Percentiles rank a stretch among this genome's conserved stretches.
Conservation (phyloP, 164 flowering plant species). For the Macadamia tetraphylla region DNA sequence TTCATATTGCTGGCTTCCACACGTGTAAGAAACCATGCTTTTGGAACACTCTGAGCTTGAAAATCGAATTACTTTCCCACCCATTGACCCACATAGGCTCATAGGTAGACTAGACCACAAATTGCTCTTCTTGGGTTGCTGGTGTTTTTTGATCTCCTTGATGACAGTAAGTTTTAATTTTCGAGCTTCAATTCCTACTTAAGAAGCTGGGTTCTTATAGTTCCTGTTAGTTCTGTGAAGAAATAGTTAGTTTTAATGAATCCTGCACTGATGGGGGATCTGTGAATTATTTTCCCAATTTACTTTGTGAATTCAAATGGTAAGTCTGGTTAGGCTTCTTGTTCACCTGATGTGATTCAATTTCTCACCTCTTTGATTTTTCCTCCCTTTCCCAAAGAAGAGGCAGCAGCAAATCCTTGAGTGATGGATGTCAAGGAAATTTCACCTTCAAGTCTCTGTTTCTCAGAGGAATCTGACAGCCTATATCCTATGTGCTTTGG, state of each 20-base stretch:
- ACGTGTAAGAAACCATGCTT: slow-evolving; percentile 31
- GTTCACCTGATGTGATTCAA: neutral
- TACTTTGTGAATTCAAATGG: neutral
- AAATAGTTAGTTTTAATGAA: too few species aligned
- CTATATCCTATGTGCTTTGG: slow-evolving; percentile 72
- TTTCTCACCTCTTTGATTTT: neutral
- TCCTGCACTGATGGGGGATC: too few species aligned
- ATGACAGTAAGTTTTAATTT: neutral
- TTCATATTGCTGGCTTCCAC: slow-evolving; percentile 30
- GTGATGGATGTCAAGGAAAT: slow-evolving; percentile 47
- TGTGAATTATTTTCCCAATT: neutral
- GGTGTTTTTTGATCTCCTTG: slow-evolving; percentile 6
- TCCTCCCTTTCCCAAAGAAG: slow-evolving; percentile 7
- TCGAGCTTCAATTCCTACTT: slow-evolving; percentile 6
- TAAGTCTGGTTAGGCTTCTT: neutral
- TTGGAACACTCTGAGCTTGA: slow-evolving; percentile 26
- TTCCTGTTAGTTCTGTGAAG: neutral
- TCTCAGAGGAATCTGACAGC: slow-evolving; percentile 37
- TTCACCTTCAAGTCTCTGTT: slow-evolving; percentile 17
- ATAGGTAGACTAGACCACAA: slow-evolving; percentile 6
- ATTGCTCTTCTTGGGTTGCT: slow-evolving; percentile 12
- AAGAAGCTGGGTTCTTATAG: neutral
- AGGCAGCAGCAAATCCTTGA: slow-evolving; percentile 12
- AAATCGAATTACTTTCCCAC: slow-evolving; percentile 3
- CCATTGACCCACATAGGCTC: slow-evolving; percentile 6